These are phyloP conservation scores for Hortaea werneckii DNA, from an alignment of 2,329 filamentous ascomycete genomes.

Conservation along the genomic window DNA sequence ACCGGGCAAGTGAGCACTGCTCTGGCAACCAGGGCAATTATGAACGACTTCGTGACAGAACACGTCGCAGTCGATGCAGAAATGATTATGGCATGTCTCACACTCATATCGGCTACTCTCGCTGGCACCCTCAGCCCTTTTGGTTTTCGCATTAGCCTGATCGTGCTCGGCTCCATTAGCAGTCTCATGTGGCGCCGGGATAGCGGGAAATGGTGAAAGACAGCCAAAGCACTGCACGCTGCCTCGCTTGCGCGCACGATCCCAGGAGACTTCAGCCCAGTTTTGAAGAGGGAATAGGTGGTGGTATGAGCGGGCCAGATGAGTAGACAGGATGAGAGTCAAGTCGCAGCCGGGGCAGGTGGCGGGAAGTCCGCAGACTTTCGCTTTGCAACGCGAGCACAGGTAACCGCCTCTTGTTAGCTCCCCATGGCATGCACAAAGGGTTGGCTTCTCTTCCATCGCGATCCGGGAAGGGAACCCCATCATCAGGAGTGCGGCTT, in stretches of 20 bases:
- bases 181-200: constrained; percentile 22
- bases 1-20: constrained; percentile 23
- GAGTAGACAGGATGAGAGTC: constrained; percentile 87
- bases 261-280: constrained; percentile 85
- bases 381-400: constrained; percentile 78
- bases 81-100: constrained; percentile 75
- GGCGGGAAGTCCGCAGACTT: constrained; percentile 80
- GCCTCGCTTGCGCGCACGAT: constrained; percentile 44
- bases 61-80: constrained; percentile 96
- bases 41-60: constrained; percentile 91
- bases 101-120: constrained; percentile 86
- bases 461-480: constrained; percentile 77
- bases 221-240: constrained; percentile 65
- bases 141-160: constrained; percentile 4
- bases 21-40: constrained; percentile 85
- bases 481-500: constrained; percentile 75
- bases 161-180: constrained; percentile 12
- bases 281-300: constrained; percentile 84
- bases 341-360: constrained; percentile 87
- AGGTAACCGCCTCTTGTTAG: constrained; percentile 76
- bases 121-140: constrained; percentile 47
- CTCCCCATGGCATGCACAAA: constrained; percentile 85
- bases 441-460: constrained; percentile 59
- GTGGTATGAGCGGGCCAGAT: constrained; percentile 85
- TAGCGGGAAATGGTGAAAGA: constrained; percentile 56